Evolutionary conservation across 345 rosid species (phyloP).

Genomic region (Arabis alpina): DNA sequence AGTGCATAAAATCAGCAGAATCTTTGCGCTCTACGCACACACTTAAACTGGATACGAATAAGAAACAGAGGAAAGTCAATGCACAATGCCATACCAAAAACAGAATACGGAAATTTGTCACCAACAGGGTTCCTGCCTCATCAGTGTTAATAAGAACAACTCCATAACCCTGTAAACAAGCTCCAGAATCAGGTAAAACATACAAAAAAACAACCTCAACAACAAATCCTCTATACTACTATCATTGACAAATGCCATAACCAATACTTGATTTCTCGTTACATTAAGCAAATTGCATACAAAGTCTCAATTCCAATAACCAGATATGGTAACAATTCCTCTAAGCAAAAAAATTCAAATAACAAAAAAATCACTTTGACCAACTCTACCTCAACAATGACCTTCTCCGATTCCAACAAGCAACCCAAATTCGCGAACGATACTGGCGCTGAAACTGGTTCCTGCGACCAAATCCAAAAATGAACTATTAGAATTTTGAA

Average conservation of each 20-base stretch:
- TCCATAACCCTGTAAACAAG: conserved; percentile 67
- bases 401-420: conserved; percentile 80
- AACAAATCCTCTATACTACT: background rate
- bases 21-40: too few relatives aligned
- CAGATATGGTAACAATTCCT: conserved; percentile 8
- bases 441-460: conserved; percentile 56
- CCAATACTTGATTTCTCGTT: background rate
- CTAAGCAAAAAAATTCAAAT: background rate
- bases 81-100: conserved; percentile 70
- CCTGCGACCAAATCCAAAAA: conserved; percentile 45
- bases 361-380: background rate
- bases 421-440: conserved; percentile 61
- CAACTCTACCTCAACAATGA: conserved; percentile 60
- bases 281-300: background rate
- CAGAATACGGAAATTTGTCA: conserved; percentile 92
- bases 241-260: conserved; percentile 12
- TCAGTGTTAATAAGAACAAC: conserved; percentile 93
- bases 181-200: conserved; percentile 11
- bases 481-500: background rate
- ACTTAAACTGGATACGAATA: background rate
- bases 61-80: conserved; percentile 23
- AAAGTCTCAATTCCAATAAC: conserved; percentile 1
- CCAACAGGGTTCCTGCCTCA: conserved; percentile 85
- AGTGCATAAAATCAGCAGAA: too few relatives aligned
- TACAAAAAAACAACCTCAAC: background rate